Conservation (phyloP, 768 basidiomycete genomes). For the Chalciporus chontae region DNA sequence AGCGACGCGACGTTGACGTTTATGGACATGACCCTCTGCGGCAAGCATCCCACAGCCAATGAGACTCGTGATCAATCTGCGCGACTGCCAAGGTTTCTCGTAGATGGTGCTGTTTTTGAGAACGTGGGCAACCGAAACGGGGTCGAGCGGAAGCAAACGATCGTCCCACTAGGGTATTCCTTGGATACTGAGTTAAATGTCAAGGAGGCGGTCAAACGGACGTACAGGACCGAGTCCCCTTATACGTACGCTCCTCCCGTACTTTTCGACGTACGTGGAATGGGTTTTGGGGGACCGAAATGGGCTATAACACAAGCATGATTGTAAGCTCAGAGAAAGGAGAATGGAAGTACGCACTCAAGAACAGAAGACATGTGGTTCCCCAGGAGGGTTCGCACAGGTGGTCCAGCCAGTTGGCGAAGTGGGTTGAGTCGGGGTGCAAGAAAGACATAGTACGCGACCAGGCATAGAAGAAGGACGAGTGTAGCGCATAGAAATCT, state of each 20-base stretch:
- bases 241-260: slow-evolving; percentile 69
- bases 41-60: slow-evolving; percentile 84
- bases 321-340: background rate
- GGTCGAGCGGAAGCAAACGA: slow-evolving; percentile 79
- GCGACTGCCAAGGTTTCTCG: slow-evolving; percentile 82
- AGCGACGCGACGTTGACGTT: slow-evolving; percentile 72
- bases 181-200: slow-evolving; percentile 10
- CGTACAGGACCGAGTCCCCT: slow-evolving; percentile 67
- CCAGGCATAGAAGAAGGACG: slow-evolving; percentile 15
- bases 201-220: slow-evolving; percentile 8
- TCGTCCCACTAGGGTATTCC: slow-evolving; percentile 58
- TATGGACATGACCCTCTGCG: slow-evolving; percentile 75
- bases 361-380: slow-evolving; percentile 55
- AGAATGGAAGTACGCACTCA: slow-evolving; percentile 42
- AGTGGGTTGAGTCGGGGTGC: slow-evolving; percentile 41
- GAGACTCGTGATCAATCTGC: slow-evolving; percentile 66
- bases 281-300: slow-evolving; percentile 51
- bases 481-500: slow-evolving; percentile 9
- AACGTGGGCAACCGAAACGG: slow-evolving; percentile 68
- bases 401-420: slow-evolving; percentile 58
- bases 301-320: slow-evolving; percentile 38
- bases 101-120: slow-evolving; percentile 69
- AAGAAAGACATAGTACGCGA: slow-evolving; percentile 27
- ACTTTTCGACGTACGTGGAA: slow-evolving; percentile 50
- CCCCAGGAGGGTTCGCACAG: slow-evolving; percentile 43